Conservation (phyloP, 768 basidiomycete genomes). For the Fomitopsis pulvina region DNA sequence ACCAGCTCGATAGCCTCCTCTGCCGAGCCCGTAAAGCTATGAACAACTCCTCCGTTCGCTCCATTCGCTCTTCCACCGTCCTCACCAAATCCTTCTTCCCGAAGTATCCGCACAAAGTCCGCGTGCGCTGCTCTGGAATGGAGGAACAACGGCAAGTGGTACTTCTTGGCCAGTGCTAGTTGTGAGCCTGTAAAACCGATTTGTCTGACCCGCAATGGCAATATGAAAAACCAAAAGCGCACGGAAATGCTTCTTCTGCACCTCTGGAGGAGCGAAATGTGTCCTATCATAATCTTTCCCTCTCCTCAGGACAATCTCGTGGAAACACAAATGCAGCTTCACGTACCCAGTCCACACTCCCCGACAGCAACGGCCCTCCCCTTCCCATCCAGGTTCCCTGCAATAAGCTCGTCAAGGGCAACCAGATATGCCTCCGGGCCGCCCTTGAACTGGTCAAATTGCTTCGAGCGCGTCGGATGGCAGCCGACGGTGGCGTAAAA, state of each 20-base stretch:
- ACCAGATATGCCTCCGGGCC: constrained; percentile 58
- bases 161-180: constrained; percentile 59
- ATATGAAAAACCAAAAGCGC: constrained; percentile 14
- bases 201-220: not conserved
- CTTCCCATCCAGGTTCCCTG: constrained; percentile 37
- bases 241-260: constrained; percentile 64
- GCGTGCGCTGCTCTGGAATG: constrained; percentile 73
- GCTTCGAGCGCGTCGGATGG: constrained; percentile 69
- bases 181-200: constrained; percentile 36
- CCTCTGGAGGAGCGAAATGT: constrained; percentile 51
- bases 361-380: constrained; percentile 69
- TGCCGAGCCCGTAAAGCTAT: constrained; percentile 69
- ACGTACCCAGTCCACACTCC: constrained; percentile 71
- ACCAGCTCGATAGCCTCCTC: constrained; percentile 64
- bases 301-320: not conserved
- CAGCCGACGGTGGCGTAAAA: constrained; percentile 73
- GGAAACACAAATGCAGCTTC: not conserved
- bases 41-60: constrained; percentile 69
- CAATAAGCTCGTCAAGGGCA: constrained; percentile 50
- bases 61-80: constrained; percentile 50
- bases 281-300: constrained; percentile 68
- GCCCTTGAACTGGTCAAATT: constrained; percentile 52
- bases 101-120: constrained; percentile 61
- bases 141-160: constrained; percentile 71
- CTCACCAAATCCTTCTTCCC: constrained; percentile 56